Base-by-base conservation (phyloP, 164 flowering plant species). In the Chloranthus sessilifolius region DNA sequence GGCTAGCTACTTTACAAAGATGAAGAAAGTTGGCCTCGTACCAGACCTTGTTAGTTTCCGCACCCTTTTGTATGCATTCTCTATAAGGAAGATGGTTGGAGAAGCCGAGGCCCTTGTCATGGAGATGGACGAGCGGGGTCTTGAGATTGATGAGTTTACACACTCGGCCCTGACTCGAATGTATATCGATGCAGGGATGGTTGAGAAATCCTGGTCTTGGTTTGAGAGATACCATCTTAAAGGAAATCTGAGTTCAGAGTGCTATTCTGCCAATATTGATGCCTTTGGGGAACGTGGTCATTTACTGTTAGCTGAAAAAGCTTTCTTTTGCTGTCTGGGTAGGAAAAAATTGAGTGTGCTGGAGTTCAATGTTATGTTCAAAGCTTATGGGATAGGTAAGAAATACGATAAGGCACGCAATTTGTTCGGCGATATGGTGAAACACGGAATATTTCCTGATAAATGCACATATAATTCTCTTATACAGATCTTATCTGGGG, bases 331-430 rank as follows among this genome's bases (percentile, higher is more conserved):
- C 63, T 85, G 94, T 68, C 70, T 43, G 57, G 71, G 77, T 42
- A 23, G 15, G 44, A 68, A 59, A 31, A 80, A 71, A 30, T 65
- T 73, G 12, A 80, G 63, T 44, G 85, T 81, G 26, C 69, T 80
- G 34, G 87, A 59, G 63, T 92, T 77, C 59, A 92, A 92, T 68
- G 98, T 92, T 71, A 85, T 92, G 96, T 74, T 88, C 54, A 92
- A 92, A 69, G 95, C 98, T 34, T 88, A 85, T 65, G 98, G 98
- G 24, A 66, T 83, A 41, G 77, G 72, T 27, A 72, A 69, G 63
- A 69, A 43, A 36, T 83, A 73, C 56, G 71, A 75, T 41, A 69
- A 79, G 47, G 95, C 96, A 16, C 77, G 90, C 52, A 50, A 73
- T 34, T 58, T 88, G 59, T 74, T 88, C 63, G 85, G 84, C 58